phyloP scores from a whole-genome alignment of 345 rosid species.

The Stellera chamaejasme region DNA sequence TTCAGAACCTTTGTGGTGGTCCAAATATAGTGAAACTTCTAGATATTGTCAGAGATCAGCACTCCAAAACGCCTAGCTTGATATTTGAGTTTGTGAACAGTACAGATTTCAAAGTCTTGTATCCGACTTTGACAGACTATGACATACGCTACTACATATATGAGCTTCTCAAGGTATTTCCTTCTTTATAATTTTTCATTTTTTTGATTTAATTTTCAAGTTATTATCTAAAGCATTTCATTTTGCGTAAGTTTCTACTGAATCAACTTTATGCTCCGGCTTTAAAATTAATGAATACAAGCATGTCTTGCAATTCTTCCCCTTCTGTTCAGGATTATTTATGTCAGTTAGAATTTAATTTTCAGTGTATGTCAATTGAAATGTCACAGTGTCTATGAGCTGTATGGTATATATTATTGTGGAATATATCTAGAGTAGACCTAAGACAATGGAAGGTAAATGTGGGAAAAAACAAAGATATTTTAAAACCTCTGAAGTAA shows the following conservation, averaged over 20 bases:
- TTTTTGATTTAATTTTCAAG: no score
- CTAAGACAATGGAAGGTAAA: no score
- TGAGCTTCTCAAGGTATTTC: slow-evolving; percentile 68
- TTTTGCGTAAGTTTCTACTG: neutral
- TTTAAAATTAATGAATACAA: neutral
- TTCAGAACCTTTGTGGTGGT: slow-evolving; percentile 77
- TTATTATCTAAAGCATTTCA: neutral
- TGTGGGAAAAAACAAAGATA: no score
- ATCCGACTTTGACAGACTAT: slow-evolving; percentile 83
- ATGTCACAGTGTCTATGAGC: no score
- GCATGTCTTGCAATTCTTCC: no score
- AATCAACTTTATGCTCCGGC: no score
- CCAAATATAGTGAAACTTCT: slow-evolving; percentile 63
- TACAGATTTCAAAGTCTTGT: slow-evolving; percentile 74
- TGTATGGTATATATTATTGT: no score
- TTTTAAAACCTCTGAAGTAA: no score
- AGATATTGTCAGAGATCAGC: slow-evolving; percentile 78
- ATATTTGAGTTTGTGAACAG: slow-evolving; percentile 79
- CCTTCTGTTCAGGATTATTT: neutral
- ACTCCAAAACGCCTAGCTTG: slow-evolving; percentile 79
- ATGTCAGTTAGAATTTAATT: neutral
- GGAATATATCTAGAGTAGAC: no score
- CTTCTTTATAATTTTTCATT: neutral
- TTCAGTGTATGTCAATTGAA: no score
- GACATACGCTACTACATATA: slow-evolving; percentile 80